Conservation (phyloP, 176 grass and related monocot genomes). For the Ananas comosus region DNA sequence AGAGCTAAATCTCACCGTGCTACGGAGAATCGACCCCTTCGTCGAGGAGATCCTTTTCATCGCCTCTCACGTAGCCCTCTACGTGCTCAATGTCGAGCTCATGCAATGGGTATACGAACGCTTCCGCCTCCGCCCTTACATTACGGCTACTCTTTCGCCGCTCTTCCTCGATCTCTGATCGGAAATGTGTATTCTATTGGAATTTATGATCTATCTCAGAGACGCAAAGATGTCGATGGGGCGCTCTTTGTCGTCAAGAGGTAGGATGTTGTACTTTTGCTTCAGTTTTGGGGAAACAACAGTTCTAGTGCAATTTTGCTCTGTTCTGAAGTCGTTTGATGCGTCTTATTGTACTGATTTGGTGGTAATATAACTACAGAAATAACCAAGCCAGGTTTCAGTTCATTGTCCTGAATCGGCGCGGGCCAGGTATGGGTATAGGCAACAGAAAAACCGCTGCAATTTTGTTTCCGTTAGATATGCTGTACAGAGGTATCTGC, state of each 20-base stretch:
- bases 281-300: not conserved
- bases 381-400: constrained; percentile 75
- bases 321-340: constrained; percentile 11
- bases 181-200: constrained; percentile 8
- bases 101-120: constrained; percentile 62
- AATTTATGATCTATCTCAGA: constrained; percentile 32
- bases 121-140: not conserved
- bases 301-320: not conserved
- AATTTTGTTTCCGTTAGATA: too few relatives aligned
- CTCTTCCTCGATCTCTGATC: not conserved
- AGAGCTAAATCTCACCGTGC: constrained; percentile 79
- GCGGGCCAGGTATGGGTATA: constrained; percentile 52
- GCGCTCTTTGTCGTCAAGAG: constrained; percentile 93
- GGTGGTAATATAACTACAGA: constrained; percentile 31
- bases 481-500: too few relatives aligned
- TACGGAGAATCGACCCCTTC: constrained; percentile 79
- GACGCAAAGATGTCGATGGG: constrained; percentile 87
- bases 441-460: too few relatives aligned
- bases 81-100: constrained; percentile 92
- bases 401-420: constrained; percentile 90
- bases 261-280: constrained; percentile 19
- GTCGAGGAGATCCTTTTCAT: constrained; percentile 96
- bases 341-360: not conserved
- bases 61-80: constrained; percentile 78
- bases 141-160: not conserved